Base-by-base conservation (phyloP, 768 basidiomycete species). In the Boletus tylopilopsis region DNA sequence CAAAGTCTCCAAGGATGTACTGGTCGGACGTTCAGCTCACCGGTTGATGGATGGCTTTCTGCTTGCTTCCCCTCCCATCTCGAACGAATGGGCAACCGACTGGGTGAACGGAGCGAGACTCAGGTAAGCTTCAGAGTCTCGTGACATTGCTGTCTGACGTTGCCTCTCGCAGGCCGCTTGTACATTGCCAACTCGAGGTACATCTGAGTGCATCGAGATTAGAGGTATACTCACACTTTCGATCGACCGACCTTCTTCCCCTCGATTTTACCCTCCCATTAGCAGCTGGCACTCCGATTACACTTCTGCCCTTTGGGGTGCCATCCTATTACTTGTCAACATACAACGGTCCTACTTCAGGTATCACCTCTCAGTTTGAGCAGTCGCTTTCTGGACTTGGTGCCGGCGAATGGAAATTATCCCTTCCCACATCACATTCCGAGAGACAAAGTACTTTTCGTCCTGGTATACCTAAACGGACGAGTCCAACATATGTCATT, bases 241-340 rank as follows among this genome's bases (percentile, higher is more conserved):
- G 74, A 11, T 64, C 78, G 6, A 85, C 86, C 2, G 75, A 78
- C 18, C 80, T 81, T 58, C 67, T 83, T 38, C 77, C 82, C 9
- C 68, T 90, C 6, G 49, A 54, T 50, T 40, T 50, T 27, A 40
- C 40, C 22, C 65, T 76, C 12, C 78, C 81, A 19, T 62, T 80
- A 16, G 63, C 76, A 23, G 64, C 80, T 10, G 87, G 88, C 9
- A 75, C 82, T 11, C 87, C 87, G 9, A 82, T 91, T 43, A 76
- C 73, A 10, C 72, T 92, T 4, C 73, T 90, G 18, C 89, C 89
- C 5, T 76, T 81, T 52, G 83, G 79, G 25, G 81, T 78, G 5
- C 87, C 89, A 2, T 87, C 88, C 3, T 87, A 84, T 66, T 87
- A 79, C 56, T 71, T 90, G 34, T 74, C 81, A n/a, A 66, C 71